Evolutionary conservation across 441 rosid genomes (phyloP).

Genomic region (Populus hybrid): DNA sequence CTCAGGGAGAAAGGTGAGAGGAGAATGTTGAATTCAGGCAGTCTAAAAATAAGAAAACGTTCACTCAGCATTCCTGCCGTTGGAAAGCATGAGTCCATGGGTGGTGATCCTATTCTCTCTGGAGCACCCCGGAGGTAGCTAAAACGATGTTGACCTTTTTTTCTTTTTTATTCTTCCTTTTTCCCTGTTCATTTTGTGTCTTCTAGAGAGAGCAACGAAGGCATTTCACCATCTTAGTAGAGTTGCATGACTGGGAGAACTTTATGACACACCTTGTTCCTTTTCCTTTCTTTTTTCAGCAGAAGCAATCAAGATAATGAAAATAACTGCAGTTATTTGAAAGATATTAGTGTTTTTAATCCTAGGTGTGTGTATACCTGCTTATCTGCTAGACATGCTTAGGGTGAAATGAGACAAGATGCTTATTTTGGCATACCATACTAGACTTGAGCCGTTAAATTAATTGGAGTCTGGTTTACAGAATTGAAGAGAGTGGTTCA

Average conservation of each 20-base stretch:
- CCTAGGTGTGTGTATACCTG: not conserved
- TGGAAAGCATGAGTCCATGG: slow-evolving; percentile 43
- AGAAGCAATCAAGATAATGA: not conserved
- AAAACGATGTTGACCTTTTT: not conserved
- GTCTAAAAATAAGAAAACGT: slow-evolving; percentile 45
- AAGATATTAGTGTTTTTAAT: not conserved
- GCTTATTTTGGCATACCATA: too few relatives aligned
- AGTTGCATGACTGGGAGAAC: not conserved
- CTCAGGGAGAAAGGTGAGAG: slow-evolving; percentile 38
- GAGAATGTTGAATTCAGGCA: slow-evolving; percentile 28
- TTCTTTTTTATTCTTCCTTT: not conserved
- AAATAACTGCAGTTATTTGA: not conserved
- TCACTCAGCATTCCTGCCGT: slow-evolving; percentile 76
- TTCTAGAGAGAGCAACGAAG: not conserved
- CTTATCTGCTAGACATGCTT: not conserved
- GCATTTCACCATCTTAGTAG: not conserved
- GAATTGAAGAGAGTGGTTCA: too few relatives aligned
- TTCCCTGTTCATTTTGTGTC: not conserved
- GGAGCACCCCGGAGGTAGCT: slow-evolving; percentile 40
- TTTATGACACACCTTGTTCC: not conserved
- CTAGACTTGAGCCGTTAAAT: too few relatives aligned
- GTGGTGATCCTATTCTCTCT: slow-evolving; percentile 46
- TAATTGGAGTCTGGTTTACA: too few relatives aligned
- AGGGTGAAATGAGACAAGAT: not conserved
- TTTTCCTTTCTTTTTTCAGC: not conserved